Evolutionary conservation across 208 protist species (phyloP).

Genomic region (Trichomonas tenax): DNA sequence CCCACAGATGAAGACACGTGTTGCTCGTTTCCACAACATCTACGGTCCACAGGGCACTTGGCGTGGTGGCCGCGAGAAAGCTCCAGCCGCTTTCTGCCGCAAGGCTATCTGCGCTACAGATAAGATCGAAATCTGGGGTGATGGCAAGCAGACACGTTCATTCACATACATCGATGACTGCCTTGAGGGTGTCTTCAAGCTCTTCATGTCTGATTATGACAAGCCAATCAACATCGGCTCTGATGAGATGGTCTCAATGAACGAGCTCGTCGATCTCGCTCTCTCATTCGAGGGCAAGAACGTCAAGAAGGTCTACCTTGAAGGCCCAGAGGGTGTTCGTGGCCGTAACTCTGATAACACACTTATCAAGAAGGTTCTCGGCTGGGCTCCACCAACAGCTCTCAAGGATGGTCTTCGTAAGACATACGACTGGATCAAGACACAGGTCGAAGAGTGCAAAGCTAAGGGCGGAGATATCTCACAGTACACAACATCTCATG

Average conservation of each 20-base stretch:
- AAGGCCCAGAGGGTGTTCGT: constrained; percentile 54
- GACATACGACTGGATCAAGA: constrained; percentile 57
- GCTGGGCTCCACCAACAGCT: constrained; percentile 50
- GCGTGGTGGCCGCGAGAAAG: constrained; percentile 62
- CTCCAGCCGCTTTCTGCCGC: constrained; percentile 59
- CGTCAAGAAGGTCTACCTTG: constrained; percentile 49
- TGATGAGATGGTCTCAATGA: constrained; percentile 58
- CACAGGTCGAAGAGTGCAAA: constrained; percentile 22
- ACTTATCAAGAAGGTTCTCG: constrained; percentile 52
- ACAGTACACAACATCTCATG: background rate
- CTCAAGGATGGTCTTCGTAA: constrained; percentile 49
- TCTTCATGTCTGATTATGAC: constrained; percentile 48
- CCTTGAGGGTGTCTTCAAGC: constrained; percentile 48
- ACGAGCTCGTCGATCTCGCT: constrained; percentile 50
- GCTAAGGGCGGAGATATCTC: constrained; percentile 14
- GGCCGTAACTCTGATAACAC: constrained; percentile 61
- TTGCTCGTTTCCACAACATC: constrained; percentile 68
- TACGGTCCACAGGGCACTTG: constrained; percentile 59
- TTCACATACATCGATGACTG: constrained; percentile 62
- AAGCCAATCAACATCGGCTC: constrained; percentile 59
- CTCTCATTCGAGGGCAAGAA: constrained; percentile 51
- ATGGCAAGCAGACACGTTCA: constrained; percentile 57
- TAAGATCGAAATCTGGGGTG: constrained; percentile 60
- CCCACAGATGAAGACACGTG: constrained; percentile 33
- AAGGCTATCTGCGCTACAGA: constrained; percentile 45